A percentile compares a stretch with the other conserved stretches of the same genome.
Evolutionary conservation across 352 stramenopile species (phyloP).

Genomic region (Phytophthora litchii): DNA sequence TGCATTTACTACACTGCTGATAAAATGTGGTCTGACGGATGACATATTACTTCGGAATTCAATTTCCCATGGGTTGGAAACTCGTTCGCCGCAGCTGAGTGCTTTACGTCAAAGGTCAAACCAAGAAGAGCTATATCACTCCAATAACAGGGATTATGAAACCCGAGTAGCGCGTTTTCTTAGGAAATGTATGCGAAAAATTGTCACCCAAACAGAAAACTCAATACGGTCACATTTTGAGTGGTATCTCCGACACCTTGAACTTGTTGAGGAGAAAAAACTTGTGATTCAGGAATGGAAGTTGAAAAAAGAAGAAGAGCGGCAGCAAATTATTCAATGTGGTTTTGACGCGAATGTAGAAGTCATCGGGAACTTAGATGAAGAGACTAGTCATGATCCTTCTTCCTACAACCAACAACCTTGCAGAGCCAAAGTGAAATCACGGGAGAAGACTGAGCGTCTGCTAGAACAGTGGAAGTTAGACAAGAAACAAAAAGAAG

Average conservation of each 20-base stretch:
- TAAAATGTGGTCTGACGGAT: constrained; percentile 56
- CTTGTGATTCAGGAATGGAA: constrained; percentile 64
- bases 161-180: constrained; percentile 51
- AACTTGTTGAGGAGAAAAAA: constrained; percentile 68
- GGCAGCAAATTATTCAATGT: constrained; percentile 47
- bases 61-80: constrained; percentile 1
- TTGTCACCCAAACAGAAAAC: constrained; percentile 61
- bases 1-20: constrained; percentile 46
- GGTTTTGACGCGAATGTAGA: constrained; percentile 36
- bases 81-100: background rate
- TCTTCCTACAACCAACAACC: constrained; percentile 4
- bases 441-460: constrained; percentile 32
- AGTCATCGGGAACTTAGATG: constrained; percentile 1
- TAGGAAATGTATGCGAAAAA: constrained; percentile 50
- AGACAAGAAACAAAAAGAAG: constrained; percentile 47
- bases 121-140: constrained; percentile 2
- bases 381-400: background rate
- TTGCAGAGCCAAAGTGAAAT: constrained; percentile 17
- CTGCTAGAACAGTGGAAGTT: constrained; percentile 50
- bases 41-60: constrained; percentile 43
- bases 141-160: constrained; percentile 42
- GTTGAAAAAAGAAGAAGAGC: constrained; percentile 49
- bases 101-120: constrained; percentile 18
- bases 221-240: constrained; percentile 67
- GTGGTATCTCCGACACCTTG: constrained; percentile 68